Percentiles rank a stretch among this genome's conserved stretches.
phyloP scores from a whole-genome alignment of 306 rosid genomes.

The Fragaria nilgerrensis region DNA sequence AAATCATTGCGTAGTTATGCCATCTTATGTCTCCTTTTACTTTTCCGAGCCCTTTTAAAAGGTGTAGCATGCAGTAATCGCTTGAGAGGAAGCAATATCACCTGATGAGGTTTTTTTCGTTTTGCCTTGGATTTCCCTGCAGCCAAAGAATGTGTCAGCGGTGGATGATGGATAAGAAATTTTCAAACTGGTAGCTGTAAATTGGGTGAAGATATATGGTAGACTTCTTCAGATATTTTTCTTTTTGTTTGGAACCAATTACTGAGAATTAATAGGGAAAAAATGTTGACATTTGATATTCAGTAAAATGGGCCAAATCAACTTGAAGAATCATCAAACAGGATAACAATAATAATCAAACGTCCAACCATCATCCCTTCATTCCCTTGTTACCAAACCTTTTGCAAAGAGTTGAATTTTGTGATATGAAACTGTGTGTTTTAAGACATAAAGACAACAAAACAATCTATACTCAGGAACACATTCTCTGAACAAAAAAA shows the following conservation, averaged over 20 bases:
- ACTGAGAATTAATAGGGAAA: neutral
- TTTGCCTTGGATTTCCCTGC: conserved; percentile 50
- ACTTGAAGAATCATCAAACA: neutral
- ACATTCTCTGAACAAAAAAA: neutral
- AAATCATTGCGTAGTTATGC: neutral
- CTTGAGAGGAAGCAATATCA: conserved; percentile 44
- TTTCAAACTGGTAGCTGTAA: neutral
- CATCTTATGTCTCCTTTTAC: conserved; percentile 24
- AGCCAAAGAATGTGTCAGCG: conserved; percentile 18
- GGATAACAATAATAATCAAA: neutral
- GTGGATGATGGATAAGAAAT: neutral
- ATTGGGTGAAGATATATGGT: neutral
- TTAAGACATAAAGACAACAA: neutral
- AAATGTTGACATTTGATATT: neutral
- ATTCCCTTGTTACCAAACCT: neutral
- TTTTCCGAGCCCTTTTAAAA: conserved; percentile 56
- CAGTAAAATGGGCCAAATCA: neutral
- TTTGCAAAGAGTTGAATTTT: neutral
- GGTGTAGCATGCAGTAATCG: conserved; percentile 39
- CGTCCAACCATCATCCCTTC: neutral
- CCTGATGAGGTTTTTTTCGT: conserved; percentile 35
- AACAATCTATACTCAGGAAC: neutral
- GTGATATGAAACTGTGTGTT: neutral
- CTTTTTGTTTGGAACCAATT: neutral
- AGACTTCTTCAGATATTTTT: neutral